Evolutionary conservation across 345 rosid genomes (phyloP), one percentile per base, ranked within the genome.

Genomic region (Odontarrhena argentea): DNA sequence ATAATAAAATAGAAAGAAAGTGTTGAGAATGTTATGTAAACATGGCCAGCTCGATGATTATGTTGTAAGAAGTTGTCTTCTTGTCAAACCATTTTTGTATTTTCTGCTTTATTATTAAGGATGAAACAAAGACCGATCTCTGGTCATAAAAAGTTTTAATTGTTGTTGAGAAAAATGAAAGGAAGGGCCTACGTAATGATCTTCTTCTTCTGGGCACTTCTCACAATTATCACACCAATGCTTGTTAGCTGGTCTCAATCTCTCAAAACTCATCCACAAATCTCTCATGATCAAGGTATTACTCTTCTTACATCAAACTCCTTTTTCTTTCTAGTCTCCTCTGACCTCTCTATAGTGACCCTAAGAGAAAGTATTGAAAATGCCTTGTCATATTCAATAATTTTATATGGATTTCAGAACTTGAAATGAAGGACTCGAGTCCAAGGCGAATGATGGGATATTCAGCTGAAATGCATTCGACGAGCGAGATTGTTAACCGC

Each of bases 151-250:
- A 41, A 37, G 15, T 11, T 5, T 0, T 14, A 24, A 13, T 68
- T 45, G 64, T 53, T 56, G 48, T 57, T 44, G 56, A 48, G 56
- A 81, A 71, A 18, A 77, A 94, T 91, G 97, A 85, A 36, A 53
- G 86, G 78, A 22, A 91, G 96, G 73, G 87, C 76, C 48, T 80
- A 78, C 34, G 89, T 84, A 9, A 68, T 91, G 77, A 84, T 94
- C 63, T 85, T 91, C 80, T 83, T 94, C 87, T 91, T 87, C 78
- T 94, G 99, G 99, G 96, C 97, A 56, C 67, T 81, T 69, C 95
- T 94, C 69, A 79, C 95, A 8, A 74, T 94, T 58, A 73, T 94
- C 84, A 86, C 97, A 5, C 99, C 99, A 25, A 87, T 85, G 1
- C 92, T 94, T 43, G 75, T 94, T 81, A 72, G 79, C 60, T 75